These are phyloP conservation scores for Nicotiana sylvestris DNA, from an alignment of 257 asterid species.

Conservation along the genomic window DNA sequence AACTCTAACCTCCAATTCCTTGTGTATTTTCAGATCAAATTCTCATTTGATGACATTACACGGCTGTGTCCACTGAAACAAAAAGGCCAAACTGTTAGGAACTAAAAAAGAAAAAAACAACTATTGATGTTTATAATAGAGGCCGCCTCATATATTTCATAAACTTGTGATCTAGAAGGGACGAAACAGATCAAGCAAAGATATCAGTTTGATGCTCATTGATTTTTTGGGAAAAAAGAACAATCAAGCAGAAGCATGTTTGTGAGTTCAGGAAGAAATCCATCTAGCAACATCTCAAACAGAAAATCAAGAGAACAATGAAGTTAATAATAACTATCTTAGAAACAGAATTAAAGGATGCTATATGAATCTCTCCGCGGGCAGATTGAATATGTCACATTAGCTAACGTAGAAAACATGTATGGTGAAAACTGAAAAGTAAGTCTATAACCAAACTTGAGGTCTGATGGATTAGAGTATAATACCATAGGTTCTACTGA, in stretches of 20 bases:
- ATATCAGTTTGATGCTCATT: not conserved
- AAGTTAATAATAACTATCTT: not conserved
- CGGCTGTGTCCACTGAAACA: conserved; percentile 11
- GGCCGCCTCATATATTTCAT: not conserved
- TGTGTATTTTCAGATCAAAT: conserved; percentile 6
- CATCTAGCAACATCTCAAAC: not conserved
- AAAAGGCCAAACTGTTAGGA: conserved; percentile 10
- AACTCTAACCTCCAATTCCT: conserved; percentile 4
- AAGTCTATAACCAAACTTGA: not conserved
- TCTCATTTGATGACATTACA: conserved; percentile 9
- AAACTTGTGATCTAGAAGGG: not conserved
- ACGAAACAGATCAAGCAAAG: not conserved
- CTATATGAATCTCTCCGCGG: not conserved
- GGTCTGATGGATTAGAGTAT: not conserved
- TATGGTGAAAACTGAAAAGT: not conserved
- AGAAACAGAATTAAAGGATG: not conserved
- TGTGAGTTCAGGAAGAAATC: not conserved
- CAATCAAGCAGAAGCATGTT: not conserved
- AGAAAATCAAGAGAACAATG: not conserved
- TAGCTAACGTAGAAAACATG: not conserved
- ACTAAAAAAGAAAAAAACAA: not conserved
- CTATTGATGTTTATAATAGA: not conserved
- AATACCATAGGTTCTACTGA: not conserved
- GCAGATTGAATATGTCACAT: not conserved
- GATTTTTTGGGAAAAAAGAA: not conserved